phyloP scores from a whole-genome alignment of 148 eudicot genomes.

The Persicaria tinctoria region DNA sequence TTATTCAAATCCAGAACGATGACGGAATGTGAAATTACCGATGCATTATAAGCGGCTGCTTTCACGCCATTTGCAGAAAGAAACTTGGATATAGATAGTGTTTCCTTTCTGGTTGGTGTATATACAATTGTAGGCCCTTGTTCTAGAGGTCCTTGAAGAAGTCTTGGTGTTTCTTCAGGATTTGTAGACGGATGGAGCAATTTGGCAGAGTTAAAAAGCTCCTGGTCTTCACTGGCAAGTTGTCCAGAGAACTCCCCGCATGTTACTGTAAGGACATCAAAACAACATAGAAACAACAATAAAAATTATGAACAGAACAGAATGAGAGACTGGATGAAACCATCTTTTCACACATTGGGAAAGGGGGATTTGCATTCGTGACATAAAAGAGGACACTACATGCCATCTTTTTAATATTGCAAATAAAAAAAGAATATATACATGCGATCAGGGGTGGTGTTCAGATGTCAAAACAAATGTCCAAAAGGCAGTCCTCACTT shows the following conservation, averaged over 20 bases:
- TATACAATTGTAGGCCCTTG: slow-evolving; percentile 76
- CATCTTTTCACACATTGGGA: not conserved
- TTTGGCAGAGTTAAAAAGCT: slow-evolving; percentile 19
- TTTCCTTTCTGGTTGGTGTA: slow-evolving; percentile 76
- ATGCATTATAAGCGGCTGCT: slow-evolving; percentile 88
- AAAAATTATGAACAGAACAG: not conserved
- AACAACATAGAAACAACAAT: not conserved
- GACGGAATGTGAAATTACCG: slow-evolving; percentile 28
- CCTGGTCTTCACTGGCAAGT: slow-evolving; percentile 20
- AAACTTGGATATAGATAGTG: slow-evolving; percentile 51
- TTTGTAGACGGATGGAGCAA: slow-evolving; percentile 16
- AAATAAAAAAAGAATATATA: not conserved
- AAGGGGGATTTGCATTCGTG: not conserved
- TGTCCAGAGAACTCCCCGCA: slow-evolving; percentile 75
- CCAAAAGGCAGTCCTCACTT: slow-evolving; percentile 12
- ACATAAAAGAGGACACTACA: not conserved
- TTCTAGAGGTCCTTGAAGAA: slow-evolving; percentile 26
- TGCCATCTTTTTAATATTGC: not conserved
- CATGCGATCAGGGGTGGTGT: not conserved
- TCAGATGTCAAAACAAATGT: not conserved
- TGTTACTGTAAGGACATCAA: slow-evolving; percentile 43
- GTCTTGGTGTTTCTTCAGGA: slow-evolving; percentile 22
- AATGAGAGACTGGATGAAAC: not conserved
- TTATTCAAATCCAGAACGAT: not conserved
- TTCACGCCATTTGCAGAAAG: slow-evolving; percentile 57